Conservation (phyloP, 1,284 basidiomycete species). For the Papiliotrema laurentii region DNA sequence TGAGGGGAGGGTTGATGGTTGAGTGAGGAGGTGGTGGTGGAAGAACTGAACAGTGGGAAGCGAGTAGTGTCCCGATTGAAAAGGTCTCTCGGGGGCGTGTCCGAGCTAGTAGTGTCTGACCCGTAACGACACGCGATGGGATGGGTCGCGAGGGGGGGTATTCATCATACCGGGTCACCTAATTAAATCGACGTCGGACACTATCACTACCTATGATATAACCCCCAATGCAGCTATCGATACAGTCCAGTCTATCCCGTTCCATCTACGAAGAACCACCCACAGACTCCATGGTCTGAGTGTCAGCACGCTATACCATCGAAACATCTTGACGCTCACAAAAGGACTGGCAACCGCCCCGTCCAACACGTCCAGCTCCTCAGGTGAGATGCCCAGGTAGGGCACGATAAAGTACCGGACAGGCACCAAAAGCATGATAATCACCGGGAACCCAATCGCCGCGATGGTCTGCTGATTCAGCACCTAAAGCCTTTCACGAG, state of each 20-base stretch:
- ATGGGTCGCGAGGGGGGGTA: too few relatives aligned
- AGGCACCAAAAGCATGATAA: conserved; percentile 85
- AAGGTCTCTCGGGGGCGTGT: too few relatives aligned
- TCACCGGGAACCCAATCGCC: conserved; percentile 84
- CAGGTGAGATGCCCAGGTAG: conserved; percentile 66
- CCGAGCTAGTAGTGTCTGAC: too few relatives aligned
- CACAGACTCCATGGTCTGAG: conserved; percentile 54
- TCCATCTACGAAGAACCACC: conserved; percentile 33
- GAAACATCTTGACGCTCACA: conserved; percentile 51
- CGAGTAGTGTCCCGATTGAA: too few relatives aligned
- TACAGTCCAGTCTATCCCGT: conserved; percentile 1
- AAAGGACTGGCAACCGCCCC: conserved; percentile 67
- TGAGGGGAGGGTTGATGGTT: too few relatives aligned
- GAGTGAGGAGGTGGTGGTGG: too few relatives aligned
- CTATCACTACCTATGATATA: too few relatives aligned
- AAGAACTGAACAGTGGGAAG: too few relatives aligned
- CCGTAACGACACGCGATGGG: too few relatives aligned
- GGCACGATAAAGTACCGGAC: conserved; percentile 71
- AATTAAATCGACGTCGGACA: too few relatives aligned
- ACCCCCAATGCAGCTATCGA: too few relatives aligned
- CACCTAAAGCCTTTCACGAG: conserved; percentile 56
- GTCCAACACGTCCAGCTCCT: conserved; percentile 80
- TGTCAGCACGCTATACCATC: background rate
- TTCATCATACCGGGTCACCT: too few relatives aligned
- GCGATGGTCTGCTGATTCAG: conserved; percentile 68